Conservation (phyloP, 306 rosid species). For the Ziziphus jujuba region DNA sequence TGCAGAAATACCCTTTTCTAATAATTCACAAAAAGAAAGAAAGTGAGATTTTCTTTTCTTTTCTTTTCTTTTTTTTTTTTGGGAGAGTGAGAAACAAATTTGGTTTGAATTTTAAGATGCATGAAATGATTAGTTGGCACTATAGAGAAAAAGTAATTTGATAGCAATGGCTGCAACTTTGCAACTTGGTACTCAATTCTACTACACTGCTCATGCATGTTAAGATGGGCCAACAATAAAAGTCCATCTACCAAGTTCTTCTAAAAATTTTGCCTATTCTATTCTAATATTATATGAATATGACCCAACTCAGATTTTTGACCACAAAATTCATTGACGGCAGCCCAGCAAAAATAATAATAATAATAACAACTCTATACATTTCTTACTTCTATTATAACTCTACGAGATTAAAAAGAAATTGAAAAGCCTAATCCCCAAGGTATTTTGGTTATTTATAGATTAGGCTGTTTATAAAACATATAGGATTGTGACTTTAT, state of each 20-base stretch:
- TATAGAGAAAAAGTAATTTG: slow-evolving; percentile 18
- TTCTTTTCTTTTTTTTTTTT: too few species aligned
- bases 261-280: neutral
- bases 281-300: neutral
- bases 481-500: too few species aligned
- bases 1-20: slow-evolving; percentile 19
- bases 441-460: too few species aligned
- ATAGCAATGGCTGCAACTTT: slow-evolving; percentile 26
- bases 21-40: neutral
- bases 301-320: neutral
- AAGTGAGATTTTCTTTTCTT: too few species aligned
- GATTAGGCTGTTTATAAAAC: too few species aligned
- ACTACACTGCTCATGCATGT: slow-evolving; percentile 13
- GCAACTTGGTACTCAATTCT: slow-evolving; percentile 29
- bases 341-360: too few species aligned
- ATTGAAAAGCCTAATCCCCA: too few species aligned
- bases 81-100: neutral
- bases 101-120: slow-evolving; percentile 26
- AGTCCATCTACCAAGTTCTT: slow-evolving; percentile 22
- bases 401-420: too few species aligned
- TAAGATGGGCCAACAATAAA: slow-evolving; percentile 33
- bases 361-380: too few species aligned
- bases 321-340: too few species aligned
- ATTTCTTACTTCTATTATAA: too few species aligned
- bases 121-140: slow-evolving; percentile 37